Evolutionary conservation across 495 filamentous ascomycete species (phyloP).

Genomic region (Aspergillus panamensis): DNA sequence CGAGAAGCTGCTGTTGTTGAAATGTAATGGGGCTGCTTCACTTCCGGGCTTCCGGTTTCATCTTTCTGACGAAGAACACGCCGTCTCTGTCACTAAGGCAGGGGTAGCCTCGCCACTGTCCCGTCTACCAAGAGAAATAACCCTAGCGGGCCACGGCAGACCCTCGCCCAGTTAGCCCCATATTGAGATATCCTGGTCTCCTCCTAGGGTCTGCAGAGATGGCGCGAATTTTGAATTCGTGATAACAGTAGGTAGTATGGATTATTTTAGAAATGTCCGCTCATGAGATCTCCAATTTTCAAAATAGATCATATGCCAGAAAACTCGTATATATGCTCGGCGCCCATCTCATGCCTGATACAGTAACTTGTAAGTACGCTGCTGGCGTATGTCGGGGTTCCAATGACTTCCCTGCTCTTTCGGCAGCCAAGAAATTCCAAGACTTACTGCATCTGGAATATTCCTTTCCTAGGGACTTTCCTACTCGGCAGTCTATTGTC

Average conservation of each 20-base stretch:
- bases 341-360: background rate
- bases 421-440: too few relatives aligned
- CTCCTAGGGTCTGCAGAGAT: background rate
- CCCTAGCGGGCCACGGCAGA: background rate
- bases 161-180: background rate
- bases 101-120: slow-evolving; percentile 7
- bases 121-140: background rate
- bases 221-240: background rate
- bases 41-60: slow-evolving; percentile 26
- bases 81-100: slow-evolving; percentile 20
- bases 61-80: slow-evolving; percentile 18
- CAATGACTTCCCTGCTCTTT: too few relatives aligned
- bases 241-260: too few relatives aligned
- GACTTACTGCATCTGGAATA: too few relatives aligned
- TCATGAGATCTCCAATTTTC: slow-evolving; percentile 3
- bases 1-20: slow-evolving; percentile 4
- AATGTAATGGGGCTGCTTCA: slow-evolving; percentile 14
- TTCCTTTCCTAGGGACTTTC: too few relatives aligned
- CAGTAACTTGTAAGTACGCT: background rate
- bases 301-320: background rate
- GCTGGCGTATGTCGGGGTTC: background rate
- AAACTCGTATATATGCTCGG: background rate
- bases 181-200: background rate
- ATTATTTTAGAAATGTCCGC: background rate
- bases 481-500: too few relatives aligned